Evolutionary conservation across 139 green algal genomes (phyloP).

Genomic region (Chlorella sp.): DNA sequence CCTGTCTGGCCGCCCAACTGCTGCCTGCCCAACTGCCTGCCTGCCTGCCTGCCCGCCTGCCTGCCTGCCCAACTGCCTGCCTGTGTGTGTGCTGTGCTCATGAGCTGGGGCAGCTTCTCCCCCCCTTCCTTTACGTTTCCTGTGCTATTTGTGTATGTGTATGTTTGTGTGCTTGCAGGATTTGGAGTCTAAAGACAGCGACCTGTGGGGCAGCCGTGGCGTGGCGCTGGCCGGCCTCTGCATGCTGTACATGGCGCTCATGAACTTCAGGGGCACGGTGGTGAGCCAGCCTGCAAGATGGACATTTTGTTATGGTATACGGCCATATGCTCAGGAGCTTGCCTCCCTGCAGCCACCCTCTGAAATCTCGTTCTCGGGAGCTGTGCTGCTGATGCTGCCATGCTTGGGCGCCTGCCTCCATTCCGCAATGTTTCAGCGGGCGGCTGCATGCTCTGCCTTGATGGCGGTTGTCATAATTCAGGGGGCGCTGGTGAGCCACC

Average conservation of each 20-base stretch:
- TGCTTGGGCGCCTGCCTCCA: no score
- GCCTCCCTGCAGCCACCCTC: no score
- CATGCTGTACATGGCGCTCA: slow-evolving; percentile 76
- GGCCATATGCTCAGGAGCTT: no score
- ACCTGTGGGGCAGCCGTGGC: slow-evolving; percentile 86
- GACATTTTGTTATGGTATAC: no score
- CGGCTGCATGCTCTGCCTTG: background rate
- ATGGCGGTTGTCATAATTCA: no score
- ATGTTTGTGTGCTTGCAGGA: slow-evolving; percentile 63
- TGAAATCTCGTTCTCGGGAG: background rate
- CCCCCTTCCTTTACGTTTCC: background rate
- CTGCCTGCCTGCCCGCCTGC: no score
- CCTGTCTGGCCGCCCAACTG: background rate
- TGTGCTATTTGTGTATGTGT: background rate
- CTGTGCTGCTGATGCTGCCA: background rate
- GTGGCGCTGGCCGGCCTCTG: slow-evolving; percentile 67
- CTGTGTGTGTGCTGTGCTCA: no score
- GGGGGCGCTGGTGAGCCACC: no score
- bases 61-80: no score
- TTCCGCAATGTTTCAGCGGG: background rate
- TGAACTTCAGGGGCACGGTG: slow-evolving; percentile 81
- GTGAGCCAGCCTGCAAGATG: background rate
- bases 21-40: no score
- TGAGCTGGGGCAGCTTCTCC: no score
- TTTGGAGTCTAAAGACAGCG: slow-evolving; percentile 68